Base-by-base conservation (phyloP, 345 rosid genomes). In the Lepidium sativum region DNA sequence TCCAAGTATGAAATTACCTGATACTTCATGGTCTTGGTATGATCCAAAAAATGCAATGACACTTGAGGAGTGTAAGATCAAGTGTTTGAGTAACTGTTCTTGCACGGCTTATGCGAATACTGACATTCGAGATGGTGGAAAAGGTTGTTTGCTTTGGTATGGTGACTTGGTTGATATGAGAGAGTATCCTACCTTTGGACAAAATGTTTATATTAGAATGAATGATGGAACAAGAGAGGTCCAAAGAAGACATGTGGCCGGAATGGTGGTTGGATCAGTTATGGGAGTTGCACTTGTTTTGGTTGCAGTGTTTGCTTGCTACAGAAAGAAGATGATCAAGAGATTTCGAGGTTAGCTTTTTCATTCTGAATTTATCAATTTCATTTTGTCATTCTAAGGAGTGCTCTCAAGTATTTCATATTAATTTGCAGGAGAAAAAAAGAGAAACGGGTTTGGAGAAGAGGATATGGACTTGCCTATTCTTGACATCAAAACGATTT, bases 161-260 rank as follows among this genome's bases (percentile, higher is more conserved):
- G 84, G 72, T 9, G 83, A 71, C 49, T 70, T 83, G 38, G 16
- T 76, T 31, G 84, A 84, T 59, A 60, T 69, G 54, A 71, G 79
- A 60, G 59, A 34, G 31, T 76, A 76, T 21, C 1, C 65, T 31
- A 73, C 20, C n/a, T 86, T 66, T 8, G 96, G 98, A 20, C 95
- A 86, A 64, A 83, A 83, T 78, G 80, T 91, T n/a, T 86, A 62
- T 23, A 80, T 88, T 37, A 54, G 89, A 77, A 77, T 66, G 84
- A 67, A 62, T 82, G 12, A 34, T 15, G 27, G 25, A 49, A 29
- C 79, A 72, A 68, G 6, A 10, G 43, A 20, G 44, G 34, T 23
- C 35, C 45, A 34, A 43, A 54, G 54, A 55, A 67, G 10, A 55
- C 29, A 67, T 4, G 23, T 33, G 97, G 53, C 44, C 29, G 63